phyloP scores from a whole-genome alignment of 2,329 filamentous ascomycete species.

The Epichloe uncinata region DNA sequence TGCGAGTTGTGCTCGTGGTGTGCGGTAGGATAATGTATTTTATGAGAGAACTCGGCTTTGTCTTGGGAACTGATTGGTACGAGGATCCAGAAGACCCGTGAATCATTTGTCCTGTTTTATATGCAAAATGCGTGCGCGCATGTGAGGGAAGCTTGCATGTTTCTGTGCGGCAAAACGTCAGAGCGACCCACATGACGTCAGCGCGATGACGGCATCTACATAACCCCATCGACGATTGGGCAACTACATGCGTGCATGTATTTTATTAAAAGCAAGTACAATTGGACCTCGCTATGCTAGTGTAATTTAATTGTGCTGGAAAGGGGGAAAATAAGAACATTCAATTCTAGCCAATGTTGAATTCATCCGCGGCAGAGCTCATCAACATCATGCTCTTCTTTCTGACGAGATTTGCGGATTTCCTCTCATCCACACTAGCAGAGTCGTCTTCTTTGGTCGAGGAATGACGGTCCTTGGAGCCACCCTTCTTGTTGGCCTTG shows the following conservation, averaged over 20 bases:
- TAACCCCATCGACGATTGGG: not conserved
- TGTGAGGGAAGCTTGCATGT: not conserved
- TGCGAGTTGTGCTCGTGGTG: slow-evolving; percentile 4
- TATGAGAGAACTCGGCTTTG: not conserved
- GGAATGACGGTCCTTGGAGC: slow-evolving; percentile 11
- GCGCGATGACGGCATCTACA: not conserved
- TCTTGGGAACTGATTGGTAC: no score
- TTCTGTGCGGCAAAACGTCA: not conserved
- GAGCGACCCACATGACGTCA: slow-evolving; percentile 6
- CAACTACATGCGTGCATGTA: not conserved
- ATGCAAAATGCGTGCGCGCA: not conserved
- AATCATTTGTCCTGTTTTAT: not conserved
- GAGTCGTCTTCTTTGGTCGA: slow-evolving; percentile 1
- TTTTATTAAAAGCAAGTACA: not conserved
- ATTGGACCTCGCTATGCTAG: not conserved
- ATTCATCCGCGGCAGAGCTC: slow-evolving; percentile 51
- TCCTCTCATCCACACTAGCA: slow-evolving; percentile 16
- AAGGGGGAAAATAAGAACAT: not conserved
- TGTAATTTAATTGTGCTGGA: no score
- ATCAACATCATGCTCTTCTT: slow-evolving; percentile 52
- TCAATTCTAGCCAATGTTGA: slow-evolving; percentile 46
- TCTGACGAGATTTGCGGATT: slow-evolving; percentile 34
- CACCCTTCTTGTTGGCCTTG: slow-evolving; percentile 26
- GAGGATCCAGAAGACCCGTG: no score
- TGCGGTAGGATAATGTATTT: not conserved